A percentile compares a stretch with the other conserved stretches of the same genome.
Conservation (phyloP, 1,284 basidiomycete genomes). For the Leccinum subatratum region DNA sequence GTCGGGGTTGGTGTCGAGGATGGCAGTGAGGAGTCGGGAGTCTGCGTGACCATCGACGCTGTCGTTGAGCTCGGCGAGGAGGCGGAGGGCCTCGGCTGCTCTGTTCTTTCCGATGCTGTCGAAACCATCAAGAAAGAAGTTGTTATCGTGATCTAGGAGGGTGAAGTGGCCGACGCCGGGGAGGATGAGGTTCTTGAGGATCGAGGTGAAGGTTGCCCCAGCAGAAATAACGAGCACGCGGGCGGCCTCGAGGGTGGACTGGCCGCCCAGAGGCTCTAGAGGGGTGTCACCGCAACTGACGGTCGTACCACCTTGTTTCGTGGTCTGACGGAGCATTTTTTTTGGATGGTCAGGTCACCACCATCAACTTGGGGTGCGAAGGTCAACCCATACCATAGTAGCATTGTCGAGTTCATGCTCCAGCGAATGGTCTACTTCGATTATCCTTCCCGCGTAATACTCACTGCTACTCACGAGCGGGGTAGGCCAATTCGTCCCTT, state of each 20-base stretch:
- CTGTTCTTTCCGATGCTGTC: slow-evolving; percentile 75
- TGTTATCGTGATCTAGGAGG: slow-evolving; percentile 78
- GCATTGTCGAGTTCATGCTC: not conserved
- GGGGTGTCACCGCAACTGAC: slow-evolving; percentile 66
- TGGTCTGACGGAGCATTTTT: slow-evolving; percentile 60
- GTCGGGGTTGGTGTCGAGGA: slow-evolving; percentile 52
- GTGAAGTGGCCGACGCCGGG: slow-evolving; percentile 92
- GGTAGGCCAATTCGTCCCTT: not conserved
- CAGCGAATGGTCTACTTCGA: not conserved
- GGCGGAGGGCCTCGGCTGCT: slow-evolving; percentile 74
- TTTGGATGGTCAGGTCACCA: slow-evolving; percentile 5
- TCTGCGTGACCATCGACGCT: slow-evolving; percentile 73
- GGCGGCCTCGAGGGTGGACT: slow-evolving; percentile 84
- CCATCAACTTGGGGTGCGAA: not conserved
- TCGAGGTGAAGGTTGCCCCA: slow-evolving; percentile 77
- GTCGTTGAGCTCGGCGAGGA: slow-evolving; percentile 85
- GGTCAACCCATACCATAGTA: not conserved
- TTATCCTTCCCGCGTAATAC: not conserved
- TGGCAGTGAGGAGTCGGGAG: slow-evolving; percentile 48
- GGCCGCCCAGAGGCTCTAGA: slow-evolving; percentile 90
- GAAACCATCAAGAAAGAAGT: slow-evolving; percentile 86
- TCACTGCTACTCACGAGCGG: not conserved
- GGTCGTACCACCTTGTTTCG: slow-evolving; percentile 86
- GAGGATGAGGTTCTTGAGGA: slow-evolving; percentile 92
- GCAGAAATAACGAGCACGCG: slow-evolving; percentile 78